Percentiles rank a stretch among this genome's conserved stretches.
Conservation (phyloP, 768 basidiomycete genomes). For the Porphyrellus cyaneotinctus region DNA sequence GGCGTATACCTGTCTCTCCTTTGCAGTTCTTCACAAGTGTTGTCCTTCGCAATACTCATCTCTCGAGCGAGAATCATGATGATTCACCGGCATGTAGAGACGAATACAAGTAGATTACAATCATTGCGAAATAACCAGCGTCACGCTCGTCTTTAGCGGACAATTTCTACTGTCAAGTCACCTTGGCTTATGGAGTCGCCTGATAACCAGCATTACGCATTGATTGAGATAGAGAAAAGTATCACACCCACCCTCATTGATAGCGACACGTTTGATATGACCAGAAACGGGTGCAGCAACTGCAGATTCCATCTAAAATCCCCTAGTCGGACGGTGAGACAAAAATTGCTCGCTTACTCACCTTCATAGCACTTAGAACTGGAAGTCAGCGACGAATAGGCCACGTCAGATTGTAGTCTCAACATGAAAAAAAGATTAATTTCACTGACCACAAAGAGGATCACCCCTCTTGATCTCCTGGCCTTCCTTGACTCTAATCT, state of each 20-base stretch:
- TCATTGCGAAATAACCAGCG: no score
- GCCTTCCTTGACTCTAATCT: conserved; percentile 96
- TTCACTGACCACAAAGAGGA: conserved; percentile 77
- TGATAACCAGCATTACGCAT: conserved; percentile 28
- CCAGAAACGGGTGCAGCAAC: conserved; percentile 97
- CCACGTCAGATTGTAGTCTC: conserved; percentile 18
- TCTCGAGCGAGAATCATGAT: no score
- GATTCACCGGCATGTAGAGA: no score
- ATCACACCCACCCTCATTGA: conserved; percentile 72
- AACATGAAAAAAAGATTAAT: conserved; percentile 1
- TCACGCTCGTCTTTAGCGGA: conserved; percentile 60
- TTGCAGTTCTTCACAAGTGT: no score
- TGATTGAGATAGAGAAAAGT: background rate
- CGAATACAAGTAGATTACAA: no score
- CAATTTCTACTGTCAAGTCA: conserved; percentile 86
- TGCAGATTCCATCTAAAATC: conserved; percentile 88
- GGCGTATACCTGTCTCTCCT: no score
- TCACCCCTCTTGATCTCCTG: conserved; percentile 98
- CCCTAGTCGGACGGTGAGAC: conserved; percentile 11
- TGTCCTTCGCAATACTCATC: no score
- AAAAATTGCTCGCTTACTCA: conserved; percentile 29
- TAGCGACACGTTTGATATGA: conserved; percentile 89
- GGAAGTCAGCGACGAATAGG: conserved; percentile 11
- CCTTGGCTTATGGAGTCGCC: conserved; percentile 95
- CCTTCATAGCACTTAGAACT: conserved; percentile 98